Evolutionary conservation across 164 flowering plant genomes (phyloP).

Genomic region (Macadamia tetraphylla): DNA sequence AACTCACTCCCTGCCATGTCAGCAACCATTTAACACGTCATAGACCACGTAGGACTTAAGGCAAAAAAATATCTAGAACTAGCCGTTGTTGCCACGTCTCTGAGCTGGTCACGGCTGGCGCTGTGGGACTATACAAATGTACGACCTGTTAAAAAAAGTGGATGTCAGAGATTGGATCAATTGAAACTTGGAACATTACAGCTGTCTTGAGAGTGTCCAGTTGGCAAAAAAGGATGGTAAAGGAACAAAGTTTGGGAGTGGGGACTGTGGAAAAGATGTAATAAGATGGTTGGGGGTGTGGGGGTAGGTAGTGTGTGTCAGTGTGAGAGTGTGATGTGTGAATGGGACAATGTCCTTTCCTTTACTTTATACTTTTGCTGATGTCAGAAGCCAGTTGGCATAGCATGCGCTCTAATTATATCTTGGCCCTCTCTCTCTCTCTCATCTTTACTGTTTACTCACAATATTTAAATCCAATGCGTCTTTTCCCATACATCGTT

Average conservation of each 20-base stretch:
- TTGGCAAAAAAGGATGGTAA: conserved; percentile 19
- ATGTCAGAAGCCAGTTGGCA: neutral
- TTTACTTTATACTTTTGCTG: neutral
- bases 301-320: too few relatives aligned
- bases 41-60: conserved; percentile 17
- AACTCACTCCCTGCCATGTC: too few relatives aligned
- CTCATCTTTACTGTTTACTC: too few relatives aligned
- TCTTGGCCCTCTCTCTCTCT: neutral
- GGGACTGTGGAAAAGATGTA: too few relatives aligned
- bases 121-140: too few relatives aligned
- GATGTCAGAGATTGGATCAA: conserved; percentile 13
- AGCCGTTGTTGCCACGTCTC: conserved; percentile 48
- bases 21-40: conserved; percentile 6
- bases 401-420: neutral
- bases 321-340: too few relatives aligned
- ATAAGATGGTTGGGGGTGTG: too few relatives aligned
- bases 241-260: neutral
- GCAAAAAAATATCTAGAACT: conserved; percentile 15
- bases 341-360: neutral
- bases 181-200: conserved; percentile 25
- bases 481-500: too few relatives aligned
- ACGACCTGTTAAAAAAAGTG: neutral
- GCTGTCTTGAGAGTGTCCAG: conserved; percentile 34
- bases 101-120: conserved; percentile 29
- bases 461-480: too few relatives aligned